A percentile compares a stretch with the other conserved stretches of the same genome.
Evolutionary conservation across 345 rosid species (phyloP).

Genomic region (Noccaea bulbosa): DNA sequence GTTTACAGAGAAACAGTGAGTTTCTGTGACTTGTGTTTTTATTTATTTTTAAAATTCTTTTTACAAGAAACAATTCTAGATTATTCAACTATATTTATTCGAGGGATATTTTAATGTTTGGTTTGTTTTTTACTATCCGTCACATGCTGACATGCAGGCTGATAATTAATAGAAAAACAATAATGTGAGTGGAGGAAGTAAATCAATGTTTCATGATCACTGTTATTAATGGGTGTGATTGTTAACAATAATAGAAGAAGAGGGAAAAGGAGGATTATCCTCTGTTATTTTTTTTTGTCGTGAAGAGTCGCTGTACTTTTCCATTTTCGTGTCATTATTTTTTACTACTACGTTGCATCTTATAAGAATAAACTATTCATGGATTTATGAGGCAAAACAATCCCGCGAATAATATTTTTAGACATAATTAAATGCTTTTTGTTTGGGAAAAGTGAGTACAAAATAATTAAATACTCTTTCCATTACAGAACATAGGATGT

Average conservation of each 20-base stretch:
- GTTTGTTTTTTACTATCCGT: not conserved
- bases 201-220: slow-evolving; percentile 25
- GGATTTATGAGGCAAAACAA: not conserved
- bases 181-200: slow-evolving; percentile 30
- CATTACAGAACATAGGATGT: too few species aligned
- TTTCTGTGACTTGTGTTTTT: not conserved
- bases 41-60: not conserved
- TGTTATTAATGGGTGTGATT: not conserved
- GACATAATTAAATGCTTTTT: slow-evolving; percentile 20
- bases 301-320: too few species aligned
- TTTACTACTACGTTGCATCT: not conserved
- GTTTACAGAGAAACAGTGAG: not conserved
- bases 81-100: slow-evolving; percentile 4
- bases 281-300: too few species aligned
- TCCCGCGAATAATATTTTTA: slow-evolving; percentile 1
- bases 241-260: too few species aligned
- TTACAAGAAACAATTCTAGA: not conserved
- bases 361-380: too few species aligned
- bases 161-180: slow-evolving; percentile 17
- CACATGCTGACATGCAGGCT: slow-evolving; percentile 38
- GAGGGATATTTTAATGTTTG: not conserved
- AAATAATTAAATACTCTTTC: slow-evolving; percentile 24
- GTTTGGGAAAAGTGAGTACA: slow-evolving; percentile 23
- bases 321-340: not conserved
- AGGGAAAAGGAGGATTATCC: too few species aligned